Conservation (phyloP, 352 stramenopile species). For the Phytophthora hybrid region DNA sequence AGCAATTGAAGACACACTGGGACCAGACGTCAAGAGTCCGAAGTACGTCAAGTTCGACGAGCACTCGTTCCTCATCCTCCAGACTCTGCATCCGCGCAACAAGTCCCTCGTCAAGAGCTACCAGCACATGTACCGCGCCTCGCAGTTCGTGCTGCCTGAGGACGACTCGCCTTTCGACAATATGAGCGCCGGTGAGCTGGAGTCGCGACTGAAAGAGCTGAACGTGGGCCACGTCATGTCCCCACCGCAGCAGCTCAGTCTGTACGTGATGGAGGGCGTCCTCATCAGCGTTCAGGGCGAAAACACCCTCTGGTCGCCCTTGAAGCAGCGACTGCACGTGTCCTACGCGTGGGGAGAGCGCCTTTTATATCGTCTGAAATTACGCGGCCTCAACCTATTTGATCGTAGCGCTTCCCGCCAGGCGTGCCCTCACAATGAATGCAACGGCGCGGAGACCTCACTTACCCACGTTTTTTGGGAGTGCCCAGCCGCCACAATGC, state of each 20-base stretch:
- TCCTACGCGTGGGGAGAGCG: too few species aligned
- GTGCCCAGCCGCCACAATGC: too few species aligned
- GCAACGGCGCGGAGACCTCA: too few species aligned
- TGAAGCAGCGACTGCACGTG: constrained; percentile 69
- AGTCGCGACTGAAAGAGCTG: constrained; percentile 56
- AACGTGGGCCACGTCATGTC: constrained; percentile 66
- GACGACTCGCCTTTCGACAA: constrained; percentile 56
- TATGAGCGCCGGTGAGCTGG: constrained; percentile 66
- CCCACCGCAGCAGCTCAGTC: constrained; percentile 71
- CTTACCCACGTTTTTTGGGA: too few species aligned
- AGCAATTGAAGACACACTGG: constrained; percentile 77
- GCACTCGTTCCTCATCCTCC: constrained; percentile 77
- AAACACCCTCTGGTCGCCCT: constrained; percentile 49
- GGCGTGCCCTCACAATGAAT: too few species aligned
- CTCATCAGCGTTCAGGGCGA: constrained; percentile 69
- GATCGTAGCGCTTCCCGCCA: too few species aligned
- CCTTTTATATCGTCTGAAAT: too few species aligned
- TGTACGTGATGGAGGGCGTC: constrained; percentile 72
- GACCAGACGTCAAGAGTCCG: constrained; percentile 67
- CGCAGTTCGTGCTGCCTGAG: constrained; percentile 56
- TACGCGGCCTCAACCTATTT: too few species aligned
- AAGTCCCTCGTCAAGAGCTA: constrained; percentile 60
- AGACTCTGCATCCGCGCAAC: constrained; percentile 59
- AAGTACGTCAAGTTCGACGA: constrained; percentile 90
- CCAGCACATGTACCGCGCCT: constrained; percentile 72